Evolutionary conservation across 257 asterid genomes (phyloP).

Genomic region (Solanum appendiculatum): DNA sequence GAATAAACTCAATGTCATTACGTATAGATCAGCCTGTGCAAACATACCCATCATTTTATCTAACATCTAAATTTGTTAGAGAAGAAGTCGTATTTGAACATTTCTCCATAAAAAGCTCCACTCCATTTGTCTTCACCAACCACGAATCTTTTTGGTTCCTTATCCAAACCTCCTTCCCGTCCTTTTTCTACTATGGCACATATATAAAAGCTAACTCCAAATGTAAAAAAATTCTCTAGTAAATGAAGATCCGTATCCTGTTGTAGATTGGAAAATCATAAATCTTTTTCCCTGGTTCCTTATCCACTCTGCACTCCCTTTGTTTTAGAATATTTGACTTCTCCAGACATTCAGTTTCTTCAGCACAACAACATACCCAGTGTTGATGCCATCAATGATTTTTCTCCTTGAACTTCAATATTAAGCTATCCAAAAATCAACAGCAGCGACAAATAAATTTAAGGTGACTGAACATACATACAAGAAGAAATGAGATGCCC

Average conservation of each 20-base stretch:
- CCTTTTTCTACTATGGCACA: background rate
- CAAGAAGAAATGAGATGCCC: background rate
- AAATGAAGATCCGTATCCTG: background rate
- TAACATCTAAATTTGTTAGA: background rate
- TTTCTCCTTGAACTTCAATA: background rate
- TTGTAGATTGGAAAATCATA: background rate
- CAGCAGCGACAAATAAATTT: background rate
- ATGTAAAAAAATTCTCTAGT: background rate
- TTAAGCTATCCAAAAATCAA: background rate
- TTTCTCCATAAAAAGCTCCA: background rate
- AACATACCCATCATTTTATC: background rate
- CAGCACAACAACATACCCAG: background rate
- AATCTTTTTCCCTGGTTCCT: background rate
- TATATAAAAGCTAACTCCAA: background rate
- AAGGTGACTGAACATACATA: background rate
- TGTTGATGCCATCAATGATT: background rate
- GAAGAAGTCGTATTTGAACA: background rate
- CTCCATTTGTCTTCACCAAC: background rate
- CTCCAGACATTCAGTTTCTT: background rate
- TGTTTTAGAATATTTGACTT: background rate
- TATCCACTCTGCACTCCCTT: background rate
- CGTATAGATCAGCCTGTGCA: background rate
- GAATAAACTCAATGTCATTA: background rate
- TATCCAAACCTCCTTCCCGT: background rate
- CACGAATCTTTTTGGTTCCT: background rate